Conservation (phyloP, 495 filamentous ascomycete species). For the Aspergillus wentii region DNA sequence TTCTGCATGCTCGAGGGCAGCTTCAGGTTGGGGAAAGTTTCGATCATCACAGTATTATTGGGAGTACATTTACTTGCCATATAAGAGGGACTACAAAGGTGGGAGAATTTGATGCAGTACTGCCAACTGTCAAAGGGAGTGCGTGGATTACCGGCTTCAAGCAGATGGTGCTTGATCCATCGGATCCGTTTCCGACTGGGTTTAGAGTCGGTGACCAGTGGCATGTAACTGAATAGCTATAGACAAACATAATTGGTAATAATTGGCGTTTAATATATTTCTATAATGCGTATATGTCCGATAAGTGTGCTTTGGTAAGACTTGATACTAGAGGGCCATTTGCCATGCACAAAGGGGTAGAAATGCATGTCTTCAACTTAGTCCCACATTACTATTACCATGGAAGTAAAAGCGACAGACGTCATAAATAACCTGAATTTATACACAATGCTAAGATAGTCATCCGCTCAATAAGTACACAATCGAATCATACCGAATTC, state of each 20-base stretch:
- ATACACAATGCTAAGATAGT: too few species aligned
- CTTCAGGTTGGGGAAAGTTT: conserved; percentile 22
- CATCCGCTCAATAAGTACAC: too few species aligned
- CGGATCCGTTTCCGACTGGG: conserved; percentile 27
- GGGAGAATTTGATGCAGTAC: conserved; percentile 20
- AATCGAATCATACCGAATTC: conserved; percentile 12
- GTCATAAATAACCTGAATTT: too few species aligned
- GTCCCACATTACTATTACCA: too few species aligned
- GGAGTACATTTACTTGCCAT: conserved; percentile 21
- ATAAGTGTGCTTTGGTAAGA: too few species aligned
- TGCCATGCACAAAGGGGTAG: too few species aligned
- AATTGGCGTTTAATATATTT: too few species aligned
- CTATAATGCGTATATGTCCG: too few species aligned
- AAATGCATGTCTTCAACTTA: too few species aligned
- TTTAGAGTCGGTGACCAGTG: conserved; percentile 28
- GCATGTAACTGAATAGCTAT: conserved; percentile 9
- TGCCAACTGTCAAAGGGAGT: conserved; percentile 26
- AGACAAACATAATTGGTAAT: background rate
- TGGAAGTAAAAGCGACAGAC: too few species aligned
- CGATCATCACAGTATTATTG: conserved; percentile 25
- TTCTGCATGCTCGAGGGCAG: conserved; percentile 24
- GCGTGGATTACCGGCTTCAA: conserved; percentile 33
- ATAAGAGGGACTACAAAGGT: conserved; percentile 24
- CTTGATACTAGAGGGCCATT: too few species aligned
- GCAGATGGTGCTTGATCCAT: conserved; percentile 24